A percentile compares a stretch with the other conserved stretches of the same genome.
phyloP scores from a whole-genome alignment of 495 filamentous ascomycete species.

The Podospora sp. region DNA sequence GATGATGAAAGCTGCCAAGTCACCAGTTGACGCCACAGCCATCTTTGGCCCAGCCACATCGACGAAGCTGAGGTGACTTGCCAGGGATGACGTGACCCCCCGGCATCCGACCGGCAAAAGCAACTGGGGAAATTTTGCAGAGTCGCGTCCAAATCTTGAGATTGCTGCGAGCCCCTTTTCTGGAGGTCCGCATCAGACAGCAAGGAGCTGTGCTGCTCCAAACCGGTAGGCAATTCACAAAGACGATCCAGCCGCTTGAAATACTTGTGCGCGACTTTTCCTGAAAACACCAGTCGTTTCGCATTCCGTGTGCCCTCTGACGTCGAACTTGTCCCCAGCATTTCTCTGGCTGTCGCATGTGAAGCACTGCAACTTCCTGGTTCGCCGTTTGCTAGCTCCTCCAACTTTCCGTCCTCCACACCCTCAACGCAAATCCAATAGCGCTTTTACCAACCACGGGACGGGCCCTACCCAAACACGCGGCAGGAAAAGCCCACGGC shows the following conservation, averaged over 20 bases:
- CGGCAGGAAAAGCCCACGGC: not conserved
- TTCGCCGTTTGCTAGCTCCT: slow-evolving; percentile 11
- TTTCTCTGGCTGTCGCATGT: not conserved
- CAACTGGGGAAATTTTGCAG: slow-evolving; percentile 15
- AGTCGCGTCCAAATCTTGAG: not conserved
- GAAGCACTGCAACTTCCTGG: slow-evolving; percentile 4
- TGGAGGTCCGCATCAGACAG: not conserved
- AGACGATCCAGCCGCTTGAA: not conserved
- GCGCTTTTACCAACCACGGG: slow-evolving; percentile 1
- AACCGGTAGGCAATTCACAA: not conserved
- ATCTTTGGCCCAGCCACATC: not conserved
- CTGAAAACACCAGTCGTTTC: not conserved
- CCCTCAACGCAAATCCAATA: not conserved
- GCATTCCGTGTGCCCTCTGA: not conserved
- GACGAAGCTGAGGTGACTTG: not conserved
- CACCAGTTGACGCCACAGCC: not conserved
- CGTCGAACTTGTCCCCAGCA: not conserved
- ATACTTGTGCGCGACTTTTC: not conserved
- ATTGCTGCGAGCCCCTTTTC: slow-evolving; percentile 17
- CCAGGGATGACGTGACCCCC: slow-evolving; percentile 25
- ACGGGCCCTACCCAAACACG: slow-evolving; percentile 6
- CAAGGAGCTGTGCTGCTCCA: not conserved
- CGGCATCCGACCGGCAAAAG: slow-evolving; percentile 13
- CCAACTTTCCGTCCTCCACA: slow-evolving; percentile 3
- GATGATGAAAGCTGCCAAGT: not conserved